These are phyloP conservation scores for Jackrogersella multiformis DNA, from an alignment of 495 filamentous ascomycete genomes.

Conservation along the genomic window DNA sequence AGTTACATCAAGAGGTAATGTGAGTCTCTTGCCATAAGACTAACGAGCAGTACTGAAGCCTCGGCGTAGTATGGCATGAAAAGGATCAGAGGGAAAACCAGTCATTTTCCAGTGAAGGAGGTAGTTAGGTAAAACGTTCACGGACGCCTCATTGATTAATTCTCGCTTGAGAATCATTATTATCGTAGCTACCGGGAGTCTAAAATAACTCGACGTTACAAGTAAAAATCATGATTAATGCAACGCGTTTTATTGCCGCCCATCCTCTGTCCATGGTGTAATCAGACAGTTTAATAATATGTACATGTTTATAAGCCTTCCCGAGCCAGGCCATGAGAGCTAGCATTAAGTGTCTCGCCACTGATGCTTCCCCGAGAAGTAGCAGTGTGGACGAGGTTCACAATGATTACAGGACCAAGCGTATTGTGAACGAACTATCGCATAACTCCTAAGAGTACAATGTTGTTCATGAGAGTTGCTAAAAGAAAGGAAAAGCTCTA, in stretches of 20 bases:
- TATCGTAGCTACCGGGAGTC: not conserved
- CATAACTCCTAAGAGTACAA: not conserved
- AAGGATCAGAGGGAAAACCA: not conserved
- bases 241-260: constrained; percentile 35
- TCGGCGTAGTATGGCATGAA: not conserved
- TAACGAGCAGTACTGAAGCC: not conserved
- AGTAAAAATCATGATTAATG: constrained; percentile 35
- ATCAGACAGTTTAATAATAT: constrained; percentile 32
- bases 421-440: not conserved
- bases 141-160: not conserved
- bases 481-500: constrained; percentile 18
- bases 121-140: not conserved
- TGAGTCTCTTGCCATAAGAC: not conserved
- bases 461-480: constrained; percentile 2
- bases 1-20: not conserved
- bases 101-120: not conserved
- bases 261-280: constrained; percentile 15
- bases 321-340: not conserved
- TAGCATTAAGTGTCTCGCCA: constrained; percentile 8
- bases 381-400: constrained; percentile 1
- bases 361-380: constrained; percentile 8
- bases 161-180: not conserved
- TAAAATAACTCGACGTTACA: not conserved
- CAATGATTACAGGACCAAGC: not conserved
- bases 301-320: constrained; percentile 28